Percentiles rank a stretch among this genome's conserved stretches.
Conservation (phyloP, 176 grass and related monocot genomes). For the Chloris gayana region DNA sequence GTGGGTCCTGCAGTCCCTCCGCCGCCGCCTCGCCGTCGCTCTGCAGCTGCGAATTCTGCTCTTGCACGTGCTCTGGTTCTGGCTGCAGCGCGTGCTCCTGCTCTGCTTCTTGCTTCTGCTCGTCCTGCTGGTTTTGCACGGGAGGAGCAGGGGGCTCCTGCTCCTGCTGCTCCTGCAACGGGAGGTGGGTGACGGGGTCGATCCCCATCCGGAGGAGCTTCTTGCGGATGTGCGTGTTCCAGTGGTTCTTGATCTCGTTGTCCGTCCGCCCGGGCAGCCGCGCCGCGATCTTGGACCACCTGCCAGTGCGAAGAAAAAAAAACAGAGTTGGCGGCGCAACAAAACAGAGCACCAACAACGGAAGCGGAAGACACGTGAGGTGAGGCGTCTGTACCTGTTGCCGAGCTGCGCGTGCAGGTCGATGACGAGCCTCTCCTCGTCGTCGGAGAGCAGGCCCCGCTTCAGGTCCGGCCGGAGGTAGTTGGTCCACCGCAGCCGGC, state of each 20-base stretch:
- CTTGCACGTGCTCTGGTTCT: too few species aligned
- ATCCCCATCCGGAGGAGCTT: slow-evolving; percentile 87
- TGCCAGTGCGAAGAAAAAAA: not conserved
- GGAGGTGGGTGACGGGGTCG: slow-evolving; percentile 73
- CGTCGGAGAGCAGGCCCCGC: slow-evolving; percentile 71
- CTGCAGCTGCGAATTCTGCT: not conserved
- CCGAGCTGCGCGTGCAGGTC: slow-evolving; percentile 88
- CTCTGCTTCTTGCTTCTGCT: not conserved
- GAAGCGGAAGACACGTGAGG: not conserved
- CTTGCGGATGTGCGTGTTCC: slow-evolving; percentile 98
- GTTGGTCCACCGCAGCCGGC: slow-evolving; percentile 91
- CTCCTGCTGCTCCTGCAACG: not conserved
- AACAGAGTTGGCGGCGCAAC: too few species aligned
- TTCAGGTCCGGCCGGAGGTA: slow-evolving; percentile 94
- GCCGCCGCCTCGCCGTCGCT: not conserved
- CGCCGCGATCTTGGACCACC: slow-evolving; percentile 95
- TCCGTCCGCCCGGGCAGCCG: slow-evolving; percentile 82
- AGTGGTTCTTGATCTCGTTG: slow-evolving; percentile 99
- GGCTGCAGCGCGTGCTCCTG: not conserved
- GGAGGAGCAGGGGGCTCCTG: not conserved
- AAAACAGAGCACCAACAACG: not conserved
- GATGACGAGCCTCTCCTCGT: slow-evolving; percentile 78
- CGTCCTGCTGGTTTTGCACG: too few species aligned
- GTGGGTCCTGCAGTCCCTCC: not conserved
- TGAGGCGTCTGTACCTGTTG: slow-evolving; percentile 56